Conservation (phyloP, 192 early-diverging fungal genomes). For the Umbelopsis isabellina region DNA sequence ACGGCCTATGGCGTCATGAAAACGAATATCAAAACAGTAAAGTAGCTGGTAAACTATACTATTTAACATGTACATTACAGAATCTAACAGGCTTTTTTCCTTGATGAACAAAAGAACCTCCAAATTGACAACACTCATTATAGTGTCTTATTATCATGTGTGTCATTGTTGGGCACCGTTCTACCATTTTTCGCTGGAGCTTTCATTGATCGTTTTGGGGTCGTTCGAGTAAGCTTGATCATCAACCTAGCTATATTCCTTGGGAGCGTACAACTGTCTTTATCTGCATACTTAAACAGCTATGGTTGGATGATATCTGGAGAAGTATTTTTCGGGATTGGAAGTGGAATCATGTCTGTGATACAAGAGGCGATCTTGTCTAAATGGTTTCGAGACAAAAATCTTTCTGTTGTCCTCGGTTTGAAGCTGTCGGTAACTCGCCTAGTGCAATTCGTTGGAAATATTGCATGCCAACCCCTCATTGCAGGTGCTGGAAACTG, state of each 20-base stretch:
- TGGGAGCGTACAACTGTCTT: slow-evolving; percentile 53
- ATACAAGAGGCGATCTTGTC: slow-evolving; percentile 79
- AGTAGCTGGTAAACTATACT: too few relatives aligned
- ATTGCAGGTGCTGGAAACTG: slow-evolving; percentile 41
- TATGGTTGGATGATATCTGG: slow-evolving; percentile 61
- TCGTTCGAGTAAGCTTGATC: slow-evolving; percentile 51
- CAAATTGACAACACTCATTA: slow-evolving; percentile 65
- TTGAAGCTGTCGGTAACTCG: slow-evolving; percentile 68
- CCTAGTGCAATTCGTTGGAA: slow-evolving; percentile 69
- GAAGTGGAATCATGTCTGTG: slow-evolving; percentile 70
- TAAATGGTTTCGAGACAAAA: slow-evolving; percentile 73
- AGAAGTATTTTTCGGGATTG: slow-evolving; percentile 63
- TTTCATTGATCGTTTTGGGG: slow-evolving; percentile 63
- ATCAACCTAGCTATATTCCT: slow-evolving; percentile 57
- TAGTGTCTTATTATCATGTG: slow-evolving; percentile 64
- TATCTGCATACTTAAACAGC: slow-evolving; percentile 45
- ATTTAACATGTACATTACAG: too few relatives aligned
- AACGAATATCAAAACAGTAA: neutral
- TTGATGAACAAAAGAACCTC: slow-evolving; percentile 45
- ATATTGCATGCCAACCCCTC: slow-evolving; percentile 67
- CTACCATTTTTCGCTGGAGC: slow-evolving; percentile 59
- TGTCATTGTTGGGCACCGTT: slow-evolving; percentile 62
- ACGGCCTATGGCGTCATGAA: slow-evolving; percentile 1
- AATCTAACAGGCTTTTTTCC: neutral
- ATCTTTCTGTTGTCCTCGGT: slow-evolving; percentile 69